Evolutionary conservation across 1,284 basidiomycete species (phyloP).

Genomic region (Mycena sp.): DNA sequence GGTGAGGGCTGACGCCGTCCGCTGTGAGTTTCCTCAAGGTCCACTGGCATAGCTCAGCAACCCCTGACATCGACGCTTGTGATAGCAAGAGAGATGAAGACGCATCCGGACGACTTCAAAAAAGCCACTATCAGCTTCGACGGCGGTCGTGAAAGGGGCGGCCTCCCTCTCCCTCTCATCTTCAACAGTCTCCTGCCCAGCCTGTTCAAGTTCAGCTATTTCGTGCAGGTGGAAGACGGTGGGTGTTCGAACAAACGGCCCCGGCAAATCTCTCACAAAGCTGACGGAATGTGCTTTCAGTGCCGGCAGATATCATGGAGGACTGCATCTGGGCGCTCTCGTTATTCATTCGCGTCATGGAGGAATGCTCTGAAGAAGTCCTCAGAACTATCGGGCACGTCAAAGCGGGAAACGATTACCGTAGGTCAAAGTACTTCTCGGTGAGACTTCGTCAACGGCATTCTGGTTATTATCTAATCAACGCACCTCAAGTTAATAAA

Average conservation of each 20-base stretch:
- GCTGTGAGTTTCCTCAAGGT: conserved; percentile 6
- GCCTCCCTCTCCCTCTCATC: conserved; percentile 3
- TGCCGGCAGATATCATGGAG: conserved; percentile 17
- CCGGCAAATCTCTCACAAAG: too few species aligned
- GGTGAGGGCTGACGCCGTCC: conserved; percentile 5
- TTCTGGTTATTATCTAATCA: not conserved
- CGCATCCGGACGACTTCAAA: conserved; percentile 6
- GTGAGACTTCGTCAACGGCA: not conserved
- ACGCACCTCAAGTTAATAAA: conserved; percentile 2
- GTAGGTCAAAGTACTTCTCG: not conserved
- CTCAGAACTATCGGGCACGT: conserved; percentile 12
- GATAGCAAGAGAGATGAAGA: conserved; percentile 7
- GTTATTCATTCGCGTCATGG: conserved; percentile 15
- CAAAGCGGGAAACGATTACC: not conserved
- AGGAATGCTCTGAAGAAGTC: conserved; percentile 5
- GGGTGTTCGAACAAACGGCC: not conserved
- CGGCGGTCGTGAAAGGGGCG: not conserved
- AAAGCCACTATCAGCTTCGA: not conserved
- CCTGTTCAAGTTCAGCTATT: conserved; percentile 23
- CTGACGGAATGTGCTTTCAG: not conserved
- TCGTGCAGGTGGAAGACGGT: conserved; percentile 16
- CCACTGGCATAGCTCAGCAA: too few species aligned
- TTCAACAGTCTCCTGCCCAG: conserved; percentile 10
- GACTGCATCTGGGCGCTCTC: conserved; percentile 24
- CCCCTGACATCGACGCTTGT: not conserved